Evolutionary conservation across 345 rosid genomes (phyloP), one percentile per base, ranked within the genome.

Genomic region (Excoecaria agallocha): DNA sequence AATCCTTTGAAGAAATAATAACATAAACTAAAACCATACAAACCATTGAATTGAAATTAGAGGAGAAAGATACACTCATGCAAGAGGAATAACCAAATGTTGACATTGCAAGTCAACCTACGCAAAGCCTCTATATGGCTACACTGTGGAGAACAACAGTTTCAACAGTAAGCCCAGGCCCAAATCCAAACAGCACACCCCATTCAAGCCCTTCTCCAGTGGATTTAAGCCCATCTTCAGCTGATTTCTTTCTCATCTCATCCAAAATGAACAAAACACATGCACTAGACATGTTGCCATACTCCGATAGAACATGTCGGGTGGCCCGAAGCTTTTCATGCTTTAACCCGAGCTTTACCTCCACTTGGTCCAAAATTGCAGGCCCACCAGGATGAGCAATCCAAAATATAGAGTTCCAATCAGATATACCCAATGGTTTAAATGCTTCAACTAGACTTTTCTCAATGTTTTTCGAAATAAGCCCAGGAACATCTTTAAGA

Each of bases 151-250:
- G 62, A 59, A 89, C 97, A 7, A 92, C 87, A 0, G 97, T 92
- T 85, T 92, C 95, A 8, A 90, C 92, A 13, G 91, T 86, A n/a
- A 92, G 89, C 0, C 97, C 95, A 45, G 97, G 97, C 54, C 97
- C 93, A 79, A 92, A 89, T 7, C 97, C 95, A 62, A 92, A 87
- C 22, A 87, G 84, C 25, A 90, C 93, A 6, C 97, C 97, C 97
- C 97, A 92, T 11, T 92, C 93, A 25, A 89, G 76, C 37, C 95
- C 97, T 77, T 92, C 95, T 2, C 97, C 95, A 5, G 97, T 92
- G 4, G 89, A 85, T 64, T 75, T 56, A 24, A 83, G 85, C 68
- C 91, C 90, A 51, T 89, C 86, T 15, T 89, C 72, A 2, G 67
- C 48, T 3, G 86, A 89, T 78, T 81, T 89, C 82, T 74, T 89